Conservation (phyloP, 805 yeast genomes). For the Candida dendrica region DNA sequence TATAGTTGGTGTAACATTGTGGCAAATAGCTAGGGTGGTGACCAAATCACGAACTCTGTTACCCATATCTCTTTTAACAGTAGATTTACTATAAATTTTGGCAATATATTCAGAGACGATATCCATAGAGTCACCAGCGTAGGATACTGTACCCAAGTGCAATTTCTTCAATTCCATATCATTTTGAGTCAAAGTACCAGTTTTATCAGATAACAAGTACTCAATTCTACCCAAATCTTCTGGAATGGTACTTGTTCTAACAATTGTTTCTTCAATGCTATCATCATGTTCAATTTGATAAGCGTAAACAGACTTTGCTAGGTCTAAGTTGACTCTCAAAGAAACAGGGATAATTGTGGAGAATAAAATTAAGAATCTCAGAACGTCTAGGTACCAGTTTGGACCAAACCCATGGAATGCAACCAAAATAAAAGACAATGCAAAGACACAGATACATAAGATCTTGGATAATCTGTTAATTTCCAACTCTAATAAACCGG, state of each 20-base stretch:
- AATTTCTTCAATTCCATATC: constrained; percentile 95
- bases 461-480: constrained; percentile 84
- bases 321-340: constrained; percentile 85
- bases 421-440: constrained; percentile 70
- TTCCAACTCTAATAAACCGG: constrained; percentile 85
- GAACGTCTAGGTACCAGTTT: constrained; percentile 84
- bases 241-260: constrained; percentile 95
- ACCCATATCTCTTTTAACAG: constrained; percentile 62
- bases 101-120: constrained; percentile 66
- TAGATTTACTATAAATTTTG: constrained; percentile 14
- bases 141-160: constrained; percentile 88
- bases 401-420: constrained; percentile 66
- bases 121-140: constrained; percentile 88
- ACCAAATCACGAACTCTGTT: constrained; percentile 74
- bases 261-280: constrained; percentile 79
- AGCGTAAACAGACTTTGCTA: constrained; percentile 94
- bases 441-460: constrained; percentile 78
- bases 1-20: constrained; percentile 90
- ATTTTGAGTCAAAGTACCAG: constrained; percentile 96
- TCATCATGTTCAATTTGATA: constrained; percentile 87
- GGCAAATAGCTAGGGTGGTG: constrained; percentile 85
- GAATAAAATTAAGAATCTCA: constrained; percentile 85
- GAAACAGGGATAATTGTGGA: constrained; percentile 96
- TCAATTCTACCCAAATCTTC: constrained; percentile 96
- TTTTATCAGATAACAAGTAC: constrained; percentile 85